Base-by-base conservation (phyloP, 2,329 filamentous ascomycete genomes). In the Venturia carpophila region DNA sequence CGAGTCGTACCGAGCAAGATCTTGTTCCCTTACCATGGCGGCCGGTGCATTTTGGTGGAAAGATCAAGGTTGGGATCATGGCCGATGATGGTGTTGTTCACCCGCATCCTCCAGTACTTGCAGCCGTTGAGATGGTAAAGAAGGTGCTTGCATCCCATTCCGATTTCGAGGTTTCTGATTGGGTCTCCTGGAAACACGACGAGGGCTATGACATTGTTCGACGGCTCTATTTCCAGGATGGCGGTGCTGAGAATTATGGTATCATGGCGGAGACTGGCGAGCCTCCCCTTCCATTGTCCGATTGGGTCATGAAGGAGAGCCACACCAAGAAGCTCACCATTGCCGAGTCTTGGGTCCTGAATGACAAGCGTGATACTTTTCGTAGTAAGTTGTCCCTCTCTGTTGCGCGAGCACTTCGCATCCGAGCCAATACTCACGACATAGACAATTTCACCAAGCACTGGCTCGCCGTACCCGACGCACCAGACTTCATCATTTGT, bases 51-150 rank as follows among this genome's bases (percentile, higher is more conserved):
- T 73, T 80, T 7, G 43, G 68, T 1, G 3, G 34, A 41, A 37
- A 61, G 58, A 41, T 89, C 30, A 82, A 77, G 49, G 76, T 90
- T 64, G 87, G 78, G 5, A 81, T 90, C 39, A 78, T 89, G 73
- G 85, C 82, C 80, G 77, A 86, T 71, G 88, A 90, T 71, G 83
- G 82, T 13, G 78, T 85, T 62, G 86, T 88, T 5, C 78, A 74
- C 5, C 87, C 87, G 0, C 88, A 89, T 62, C 87, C 88, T 2
- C 87, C 87, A 0, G 79, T 90, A 3, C 74, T 78, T 0, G 79
- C 85, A 5, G 86, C 84, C 0, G 72, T 90, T 9, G 72, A 75
- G 3, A 72, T 76, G 6, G 74, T 82, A 0, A 78, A 77, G 0
- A 72, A 42, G 27, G 49, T 55, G 24, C 49, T 55, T 55, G 49